phyloP scores from a whole-genome alignment of 1,284 basidiomycete species.

The Sparassis latifolia region DNA sequence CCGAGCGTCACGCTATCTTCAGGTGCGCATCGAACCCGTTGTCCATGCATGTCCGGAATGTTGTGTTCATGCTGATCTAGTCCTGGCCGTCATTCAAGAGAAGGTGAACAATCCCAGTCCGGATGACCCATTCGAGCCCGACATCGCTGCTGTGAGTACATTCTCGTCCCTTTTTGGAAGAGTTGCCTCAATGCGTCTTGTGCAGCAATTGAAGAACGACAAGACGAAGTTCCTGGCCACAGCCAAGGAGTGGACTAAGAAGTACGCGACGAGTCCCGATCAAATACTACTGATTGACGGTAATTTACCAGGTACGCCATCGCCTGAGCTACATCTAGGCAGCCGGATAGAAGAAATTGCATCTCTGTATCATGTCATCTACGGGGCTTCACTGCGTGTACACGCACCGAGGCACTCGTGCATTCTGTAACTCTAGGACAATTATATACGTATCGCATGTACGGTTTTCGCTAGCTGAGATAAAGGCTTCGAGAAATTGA shows the following conservation, averaged over 20 bases:
- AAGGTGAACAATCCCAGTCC: conserved; percentile 85
- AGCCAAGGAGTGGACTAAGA: conserved; percentile 79
- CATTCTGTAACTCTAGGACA: neutral
- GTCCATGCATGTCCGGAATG: too few relatives aligned
- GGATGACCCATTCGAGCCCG: conserved; percentile 86
- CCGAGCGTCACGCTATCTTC: conserved; percentile 74
- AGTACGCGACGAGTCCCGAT: conserved; percentile 33
- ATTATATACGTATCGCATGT: too few relatives aligned
- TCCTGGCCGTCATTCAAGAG: conserved; percentile 74
- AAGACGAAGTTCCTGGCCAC: conserved; percentile 61
- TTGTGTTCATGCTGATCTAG: conserved; percentile 31
- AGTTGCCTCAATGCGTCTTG: neutral
- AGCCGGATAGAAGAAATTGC: neutral
- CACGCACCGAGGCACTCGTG: neutral
- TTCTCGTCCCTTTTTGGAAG: neutral
- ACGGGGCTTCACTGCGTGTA: too few relatives aligned
- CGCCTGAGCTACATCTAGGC: neutral
- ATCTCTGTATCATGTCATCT: neutral
- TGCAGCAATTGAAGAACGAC: conserved; percentile 67
- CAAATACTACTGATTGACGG: neutral
- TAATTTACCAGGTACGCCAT: conserved; percentile 10
- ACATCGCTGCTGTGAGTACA: conserved; percentile 64
- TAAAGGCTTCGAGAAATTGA: too few relatives aligned
- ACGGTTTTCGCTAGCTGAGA: too few relatives aligned
- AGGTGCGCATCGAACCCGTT: conserved; percentile 33